Evolutionary conservation across 1,284 basidiomycete genomes (phyloP).

Genomic region (Irpex lacteus): DNA sequence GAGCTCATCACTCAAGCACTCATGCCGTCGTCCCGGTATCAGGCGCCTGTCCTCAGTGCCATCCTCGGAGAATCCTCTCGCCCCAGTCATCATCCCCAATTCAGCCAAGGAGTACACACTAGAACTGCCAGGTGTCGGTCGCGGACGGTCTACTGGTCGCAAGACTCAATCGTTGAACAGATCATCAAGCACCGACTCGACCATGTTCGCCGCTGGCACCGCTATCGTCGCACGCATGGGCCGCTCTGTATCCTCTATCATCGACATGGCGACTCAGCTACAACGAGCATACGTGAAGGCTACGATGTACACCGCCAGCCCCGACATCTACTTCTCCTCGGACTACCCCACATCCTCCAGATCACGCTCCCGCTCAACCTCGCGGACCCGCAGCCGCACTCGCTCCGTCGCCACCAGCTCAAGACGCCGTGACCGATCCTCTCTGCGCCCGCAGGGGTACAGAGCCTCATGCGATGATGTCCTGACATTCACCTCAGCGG

Average conservation of each 20-base stretch:
- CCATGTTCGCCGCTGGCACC: constrained; percentile 1
- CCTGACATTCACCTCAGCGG: constrained; percentile 27
- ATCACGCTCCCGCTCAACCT: constrained; percentile 17
- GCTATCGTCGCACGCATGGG: constrained; percentile 34
- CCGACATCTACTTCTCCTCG: constrained; percentile 20
- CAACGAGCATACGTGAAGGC: constrained; percentile 55
- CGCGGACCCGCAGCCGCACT: constrained; percentile 12
- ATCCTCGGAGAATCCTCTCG: constrained; percentile 19
- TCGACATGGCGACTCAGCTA: constrained; percentile 53
- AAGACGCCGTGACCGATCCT: constrained; percentile 16
- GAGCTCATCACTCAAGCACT: not conserved
- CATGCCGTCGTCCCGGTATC: not conserved
- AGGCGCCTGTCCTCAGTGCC: constrained; percentile 10
- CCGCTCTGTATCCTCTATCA: constrained; percentile 42
- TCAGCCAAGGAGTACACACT: not conserved
- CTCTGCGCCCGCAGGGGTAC: constrained; percentile 40
- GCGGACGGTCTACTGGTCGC: not conserved
- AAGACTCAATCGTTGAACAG: not conserved
- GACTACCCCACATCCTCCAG: constrained; percentile 19
- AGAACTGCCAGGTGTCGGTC: not conserved
- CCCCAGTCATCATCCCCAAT: not conserved
- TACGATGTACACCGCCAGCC: constrained; percentile 43
- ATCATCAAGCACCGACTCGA: not conserved
- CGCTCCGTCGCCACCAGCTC: constrained; percentile 12
- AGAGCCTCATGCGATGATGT: constrained; percentile 41